A percentile compares a stretch with the other conserved stretches of the same genome.
Conservation (phyloP, 768 basidiomycete species). For the Calvatia gigantea region DNA sequence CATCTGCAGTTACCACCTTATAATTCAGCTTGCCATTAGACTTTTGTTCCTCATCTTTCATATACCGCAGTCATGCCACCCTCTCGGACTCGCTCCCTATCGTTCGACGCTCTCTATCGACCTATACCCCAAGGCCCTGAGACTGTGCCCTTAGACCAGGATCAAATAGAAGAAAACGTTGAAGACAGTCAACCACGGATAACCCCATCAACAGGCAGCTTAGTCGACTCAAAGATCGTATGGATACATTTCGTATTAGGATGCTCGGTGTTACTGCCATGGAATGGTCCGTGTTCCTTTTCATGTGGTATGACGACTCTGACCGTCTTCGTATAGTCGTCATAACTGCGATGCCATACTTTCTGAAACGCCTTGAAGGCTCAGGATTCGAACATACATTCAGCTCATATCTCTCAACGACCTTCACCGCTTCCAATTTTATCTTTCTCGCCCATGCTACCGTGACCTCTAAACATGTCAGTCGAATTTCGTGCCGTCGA, state of each 20-base stretch:
- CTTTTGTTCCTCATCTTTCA: background rate
- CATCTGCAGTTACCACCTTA: background rate
- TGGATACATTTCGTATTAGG: slow-evolving; percentile 76
- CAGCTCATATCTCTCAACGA: slow-evolving; percentile 60
- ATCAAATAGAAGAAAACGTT: slow-evolving; percentile 11
- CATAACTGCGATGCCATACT: slow-evolving; percentile 84
- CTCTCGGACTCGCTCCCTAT: slow-evolving; percentile 2
- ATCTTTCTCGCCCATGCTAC: slow-evolving; percentile 74
- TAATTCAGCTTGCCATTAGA: background rate
- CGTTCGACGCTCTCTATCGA: slow-evolving; percentile 20
- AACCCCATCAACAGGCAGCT: slow-evolving; percentile 22
- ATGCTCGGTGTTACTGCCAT: slow-evolving; percentile 76
- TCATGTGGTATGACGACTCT: background rate
- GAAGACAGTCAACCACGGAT: slow-evolving; percentile 2
- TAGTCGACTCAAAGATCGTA: slow-evolving; percentile 41
- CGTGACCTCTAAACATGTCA: slow-evolving; percentile 59
- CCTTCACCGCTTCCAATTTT: slow-evolving; percentile 65
- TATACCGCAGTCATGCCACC: background rate
- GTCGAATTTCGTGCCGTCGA: slow-evolving; percentile 19
- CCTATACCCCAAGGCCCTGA: slow-evolving; percentile 16
- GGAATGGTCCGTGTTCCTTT: slow-evolving; percentile 68
- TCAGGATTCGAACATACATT: slow-evolving; percentile 59
- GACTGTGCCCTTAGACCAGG: slow-evolving; percentile 9
- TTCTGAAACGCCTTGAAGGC: slow-evolving; percentile 62
- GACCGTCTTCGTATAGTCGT: slow-evolving; percentile 49